phyloP scores from a whole-genome alignment of 2,329 filamentous ascomycete species.

The Calonectria leucothoes region DNA sequence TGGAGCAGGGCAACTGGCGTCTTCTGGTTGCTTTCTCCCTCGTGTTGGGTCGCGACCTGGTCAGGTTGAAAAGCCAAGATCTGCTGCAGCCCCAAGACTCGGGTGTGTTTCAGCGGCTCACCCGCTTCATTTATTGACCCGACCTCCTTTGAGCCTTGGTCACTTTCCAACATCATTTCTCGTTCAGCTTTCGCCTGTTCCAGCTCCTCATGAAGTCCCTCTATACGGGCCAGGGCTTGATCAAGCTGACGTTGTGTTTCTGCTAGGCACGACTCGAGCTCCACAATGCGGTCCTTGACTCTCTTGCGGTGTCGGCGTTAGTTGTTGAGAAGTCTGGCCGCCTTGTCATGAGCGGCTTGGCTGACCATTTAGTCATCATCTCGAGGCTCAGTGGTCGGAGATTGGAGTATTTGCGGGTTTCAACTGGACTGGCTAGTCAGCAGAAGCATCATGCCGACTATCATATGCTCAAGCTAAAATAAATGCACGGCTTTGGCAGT shows the following conservation, averaged over 20 bases:
- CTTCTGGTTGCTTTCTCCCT: background rate
- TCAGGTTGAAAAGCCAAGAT: too few species aligned
- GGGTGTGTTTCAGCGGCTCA: too few species aligned
- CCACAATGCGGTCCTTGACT: slow-evolving; percentile 51
- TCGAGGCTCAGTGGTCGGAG: background rate
- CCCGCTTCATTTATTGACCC: too few species aligned
- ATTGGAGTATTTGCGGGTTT: background rate
- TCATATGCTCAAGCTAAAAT: too few species aligned
- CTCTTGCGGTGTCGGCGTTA: slow-evolving; percentile 62
- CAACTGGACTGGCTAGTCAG: background rate
- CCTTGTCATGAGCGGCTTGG: slow-evolving; percentile 41
- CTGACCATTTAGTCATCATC: slow-evolving; percentile 24
- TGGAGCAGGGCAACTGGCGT: background rate
- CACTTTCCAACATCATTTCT: background rate
- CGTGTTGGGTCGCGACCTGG: too few species aligned
- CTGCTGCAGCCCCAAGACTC: too few species aligned
- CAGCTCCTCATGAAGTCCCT: slow-evolving; percentile 3
- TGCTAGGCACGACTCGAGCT: slow-evolving; percentile 38
- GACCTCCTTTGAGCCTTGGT: too few species aligned
- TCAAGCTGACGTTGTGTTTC: slow-evolving; percentile 20
- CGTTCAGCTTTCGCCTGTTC: background rate
- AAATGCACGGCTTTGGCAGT: too few species aligned
- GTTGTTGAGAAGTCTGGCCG: slow-evolving; percentile 59
- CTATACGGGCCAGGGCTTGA: background rate
- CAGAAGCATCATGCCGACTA: too few species aligned